Evolutionary conservation across 1,284 basidiomycete species (phyloP), one percentile per base, ranked within the genome.

Genomic region (Schizophyllum commune): DNA sequence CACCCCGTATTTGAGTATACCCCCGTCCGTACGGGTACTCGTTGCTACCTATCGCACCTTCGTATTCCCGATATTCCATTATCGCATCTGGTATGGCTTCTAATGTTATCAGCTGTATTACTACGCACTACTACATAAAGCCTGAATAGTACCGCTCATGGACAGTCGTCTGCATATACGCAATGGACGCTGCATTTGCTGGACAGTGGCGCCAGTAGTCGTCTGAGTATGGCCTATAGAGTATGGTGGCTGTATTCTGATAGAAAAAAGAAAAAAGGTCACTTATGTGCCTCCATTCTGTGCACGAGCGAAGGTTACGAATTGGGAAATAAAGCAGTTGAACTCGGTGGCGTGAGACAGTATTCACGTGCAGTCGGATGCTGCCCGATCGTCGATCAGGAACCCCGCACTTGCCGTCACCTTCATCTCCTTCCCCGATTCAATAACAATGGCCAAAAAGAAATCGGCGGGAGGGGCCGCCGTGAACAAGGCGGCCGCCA

Each of bases 401-500:
- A 27, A 27, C 27, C 27, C 27, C 27, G 27, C 27, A 27, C 27
- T 27, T 5, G 27, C 3, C 27, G 27, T 5, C 27, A 27, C 27
- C 27, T 27, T 27, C 27, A 27, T 27, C 27, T 27, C 27, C 27
- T 27, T 27, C 27, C 27, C 27, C 27, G 27, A 27, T 27, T 27
- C 5, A 27, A 47, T 8, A 47, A 47, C 39, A 17, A 79, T 79
- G 77, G 73, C 68, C 2, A 78, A 78, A 69, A 88, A 88, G 72
- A 83, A 83, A 67, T 61, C 74, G 22, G 68, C 66, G 39, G 3
- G 73, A 73, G 52, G 70, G 64, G 1, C 67, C 64, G 1, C 67
- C 69, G 17, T 47, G 9, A 17, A 3, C 11, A 88, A 87, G 65
- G 69, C 77, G 0, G 72, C 78, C 0, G 77, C 81, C 4, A 91